Base-by-base conservation (phyloP, 306 rosid species). In the Cicer pinnatifidum region DNA sequence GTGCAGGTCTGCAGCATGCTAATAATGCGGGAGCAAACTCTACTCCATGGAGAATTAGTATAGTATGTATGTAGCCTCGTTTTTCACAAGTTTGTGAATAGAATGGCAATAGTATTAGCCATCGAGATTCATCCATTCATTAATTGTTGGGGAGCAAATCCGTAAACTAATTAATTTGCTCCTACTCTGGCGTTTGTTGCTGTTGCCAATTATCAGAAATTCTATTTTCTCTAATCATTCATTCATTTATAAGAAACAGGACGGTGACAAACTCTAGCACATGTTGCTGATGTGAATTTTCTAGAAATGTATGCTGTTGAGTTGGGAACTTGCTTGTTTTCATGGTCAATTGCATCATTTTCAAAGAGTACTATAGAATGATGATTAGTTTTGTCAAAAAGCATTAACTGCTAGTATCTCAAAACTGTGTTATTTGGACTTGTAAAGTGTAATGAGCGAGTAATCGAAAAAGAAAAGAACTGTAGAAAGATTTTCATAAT, bases 11-110 rank as follows among this genome's bases (percentile, higher is more conserved):
- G 76, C 96, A 9, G 81, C 89, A 20, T 87, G 88, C 73, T 89
- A 89, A 76, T 89, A 89, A 76, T 71, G 50, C 79, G 81, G 96
- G 85, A 87, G 96, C 97, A 85, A 88, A 67, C 97, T 88, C 91
- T 75, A 96, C 97, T 88, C 84, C 96, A 82, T 85, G 82, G 86
- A 85, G 82, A 82, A 54, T 46, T 84, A 76, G 72, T 76, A 71
- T 65, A 19, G 39, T 20, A 28, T 28, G 35, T 28, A 28, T 28
- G 35, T 28, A 23, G 45, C 61, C 11, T 23, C 7, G 11, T 80
- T 72, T 59, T 72, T 75, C 62, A 84, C 89, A 85, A 84, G 62
- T 72, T 68, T 79, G 82, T 84, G 85, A 82, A 84, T 86, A 84
- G 66, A 80, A 83, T 83, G 85, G 73, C 83, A 53, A 56, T 78